Evolutionary conservation across 1,139 yeast species (phyloP), one percentile per base, ranked within the genome.

Genomic region (Pichia sp.): DNA sequence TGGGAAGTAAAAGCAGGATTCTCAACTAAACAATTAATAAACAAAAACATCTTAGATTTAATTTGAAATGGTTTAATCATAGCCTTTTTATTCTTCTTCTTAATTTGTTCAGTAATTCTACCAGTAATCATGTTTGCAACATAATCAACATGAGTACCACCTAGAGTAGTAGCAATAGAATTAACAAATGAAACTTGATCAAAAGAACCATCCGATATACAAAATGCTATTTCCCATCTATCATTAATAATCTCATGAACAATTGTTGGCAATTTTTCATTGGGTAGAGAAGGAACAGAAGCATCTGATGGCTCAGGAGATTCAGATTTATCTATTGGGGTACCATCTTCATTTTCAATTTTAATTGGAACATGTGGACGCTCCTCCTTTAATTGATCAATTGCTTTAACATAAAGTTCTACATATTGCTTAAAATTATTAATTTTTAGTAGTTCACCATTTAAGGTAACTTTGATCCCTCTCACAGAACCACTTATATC

Each of bases 1-100:
- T 95, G 99, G 0, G 99, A 91, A 0, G 97, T 91, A 66, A 95
- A 95, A 0, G 98, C 96, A 0, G 99, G 99, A 62, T 95, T 95
- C 67, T 90, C 97, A 69, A 95, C 83, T 60, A 91, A 75, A 76
- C 97, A 90, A 68, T 95, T 95, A 59, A 95, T 76, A 63, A 95
- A 95, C 43, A 95, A 66, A 64, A 93, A 93, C 84, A 93, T 87
- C 68, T 90, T 87, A 67, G 86, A 90, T 66, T 85, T 83, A 54
- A 95, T 87, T 70, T 95, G 98, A 60, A 84, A 84, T 1, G 96
- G 93, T 62, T 87, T 87, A 54, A 95, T 81, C 68, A 83, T 83
- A 38, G 88, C 81, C 53, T 75, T 75, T 59, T 82, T 84, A 65
- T 87, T 87, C 66, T 83, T 86, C 70, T 87, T 90, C 65, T 83